A percentile compares a stretch with the other conserved stretches of the same genome.
These are phyloP conservation scores for Aspergillus sp. DNA, from an alignment of 2,329 filamentous ascomycete genomes.

Conservation along the genomic window DNA sequence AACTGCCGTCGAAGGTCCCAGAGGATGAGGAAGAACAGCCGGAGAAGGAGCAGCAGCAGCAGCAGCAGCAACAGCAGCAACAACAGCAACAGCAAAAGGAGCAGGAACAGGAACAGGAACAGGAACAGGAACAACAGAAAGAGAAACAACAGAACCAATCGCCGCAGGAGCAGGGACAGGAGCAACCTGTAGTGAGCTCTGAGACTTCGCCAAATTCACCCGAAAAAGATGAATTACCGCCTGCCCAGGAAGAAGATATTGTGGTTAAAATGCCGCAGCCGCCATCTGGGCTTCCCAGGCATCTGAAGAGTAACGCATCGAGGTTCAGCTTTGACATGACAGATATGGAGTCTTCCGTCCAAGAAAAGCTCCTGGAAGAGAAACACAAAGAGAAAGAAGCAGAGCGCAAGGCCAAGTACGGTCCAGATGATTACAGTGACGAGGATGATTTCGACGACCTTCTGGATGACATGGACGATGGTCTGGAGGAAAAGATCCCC, in stretches of 20 bases:
- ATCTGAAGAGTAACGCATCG: conserved; percentile 50
- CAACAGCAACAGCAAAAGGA: background rate
- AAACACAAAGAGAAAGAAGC: conserved; percentile 51
- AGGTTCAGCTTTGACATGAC: conserved; percentile 59
- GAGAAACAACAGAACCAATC: too few relatives aligned
- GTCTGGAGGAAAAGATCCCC: conserved; percentile 41
- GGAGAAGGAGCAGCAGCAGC: background rate
- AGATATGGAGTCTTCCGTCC: conserved; percentile 48
- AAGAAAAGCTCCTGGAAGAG: conserved; percentile 57
- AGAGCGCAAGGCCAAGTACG: conserved; percentile 27
- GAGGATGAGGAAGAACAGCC: conserved; percentile 11
- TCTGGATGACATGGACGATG: conserved; percentile 33
- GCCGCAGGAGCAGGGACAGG: background rate
- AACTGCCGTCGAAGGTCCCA: conserved; percentile 30
- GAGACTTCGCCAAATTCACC: conserved; percentile 4
- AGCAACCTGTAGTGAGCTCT: conserved; percentile 3
- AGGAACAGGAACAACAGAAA: too few relatives aligned
- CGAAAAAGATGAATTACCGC: conserved; percentile 1
- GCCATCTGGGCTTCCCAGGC: conserved; percentile 34
- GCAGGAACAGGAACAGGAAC: too few relatives aligned
- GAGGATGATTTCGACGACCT: conserved; percentile 40
- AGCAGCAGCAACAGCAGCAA: background rate
- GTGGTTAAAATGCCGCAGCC: conserved; percentile 23
- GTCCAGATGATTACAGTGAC: conserved; percentile 29
- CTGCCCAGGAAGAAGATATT: conserved; percentile 19